Evolutionary conservation across 306 rosid genomes (phyloP).

Genomic region (Glycine tomentella): DNA sequence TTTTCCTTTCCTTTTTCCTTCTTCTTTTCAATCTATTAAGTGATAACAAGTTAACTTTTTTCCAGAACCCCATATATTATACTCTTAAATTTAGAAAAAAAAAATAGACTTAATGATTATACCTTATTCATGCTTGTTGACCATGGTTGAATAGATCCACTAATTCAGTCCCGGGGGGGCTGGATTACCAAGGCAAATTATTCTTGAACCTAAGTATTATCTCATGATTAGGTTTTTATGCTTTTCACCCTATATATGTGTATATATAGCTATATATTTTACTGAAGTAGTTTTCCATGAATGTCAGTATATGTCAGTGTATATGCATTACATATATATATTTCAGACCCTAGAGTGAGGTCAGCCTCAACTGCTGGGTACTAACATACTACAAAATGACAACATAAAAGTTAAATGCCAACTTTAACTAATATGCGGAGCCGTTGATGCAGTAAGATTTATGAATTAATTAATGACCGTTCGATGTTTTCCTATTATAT

Average conservation of each 20-base stretch:
- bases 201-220: constrained; percentile 23
- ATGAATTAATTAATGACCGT: not conserved
- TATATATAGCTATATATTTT: constrained; percentile 8
- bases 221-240: constrained; percentile 11
- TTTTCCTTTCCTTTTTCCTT: not conserved
- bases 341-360: constrained; percentile 31
- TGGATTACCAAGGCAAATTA: constrained; percentile 14
- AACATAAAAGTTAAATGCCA: constrained; percentile 27
- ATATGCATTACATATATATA: not conserved
- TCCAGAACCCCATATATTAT: not conserved
- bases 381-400: constrained; percentile 5
- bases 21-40: not conserved
- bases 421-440: not conserved
- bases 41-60: constrained; percentile 6
- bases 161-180: not conserved
- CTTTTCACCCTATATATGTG: constrained; percentile 1
- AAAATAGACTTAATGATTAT: not conserved
- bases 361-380: constrained; percentile 21
- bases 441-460: constrained; percentile 19
- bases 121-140: constrained; percentile 24
- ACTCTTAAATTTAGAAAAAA: not conserved
- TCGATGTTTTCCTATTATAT: not conserved
- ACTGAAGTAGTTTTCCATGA: constrained; percentile 37
- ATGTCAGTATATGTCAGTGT: not conserved
- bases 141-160: constrained; percentile 40